A percentile compares a stretch with the other conserved stretches of the same genome.
phyloP scores from a whole-genome alignment of 331 rosid species.

The Telfairia occidentalis region DNA sequence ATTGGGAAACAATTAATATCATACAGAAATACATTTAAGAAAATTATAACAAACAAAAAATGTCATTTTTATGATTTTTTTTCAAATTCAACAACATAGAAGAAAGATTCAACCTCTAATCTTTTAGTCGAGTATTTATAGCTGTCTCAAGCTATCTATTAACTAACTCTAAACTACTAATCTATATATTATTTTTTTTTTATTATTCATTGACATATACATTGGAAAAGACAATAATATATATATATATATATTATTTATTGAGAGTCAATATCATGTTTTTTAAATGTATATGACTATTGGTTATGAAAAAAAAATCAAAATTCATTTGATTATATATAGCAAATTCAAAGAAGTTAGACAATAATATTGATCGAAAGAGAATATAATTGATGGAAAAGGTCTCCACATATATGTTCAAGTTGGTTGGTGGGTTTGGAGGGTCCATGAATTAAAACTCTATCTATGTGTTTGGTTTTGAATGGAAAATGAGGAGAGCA shows the following conservation, averaged over 20 bases:
- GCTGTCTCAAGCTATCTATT: too few relatives aligned
- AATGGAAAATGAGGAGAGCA: conserved; percentile 2
- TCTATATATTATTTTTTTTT: too few relatives aligned
- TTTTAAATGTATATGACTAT: not conserved
- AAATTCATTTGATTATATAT: not conserved
- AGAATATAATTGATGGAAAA: not conserved
- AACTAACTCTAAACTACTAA: not conserved
- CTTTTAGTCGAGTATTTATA: too few relatives aligned
- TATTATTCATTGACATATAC: not conserved
- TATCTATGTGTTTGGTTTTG: not conserved
- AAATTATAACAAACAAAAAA: not conserved
- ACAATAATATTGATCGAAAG: not conserved
- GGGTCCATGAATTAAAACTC: not conserved
- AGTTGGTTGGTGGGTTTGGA: not conserved
- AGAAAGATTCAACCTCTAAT: too few relatives aligned
- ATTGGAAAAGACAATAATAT: too few relatives aligned
- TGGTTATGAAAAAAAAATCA: not conserved
- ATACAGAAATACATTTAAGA: not conserved
- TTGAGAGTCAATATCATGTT: not conserved
- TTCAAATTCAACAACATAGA: too few relatives aligned
- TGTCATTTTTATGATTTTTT: too few relatives aligned
- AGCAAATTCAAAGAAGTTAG: not conserved
- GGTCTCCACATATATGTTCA: not conserved
- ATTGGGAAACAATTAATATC: not conserved
- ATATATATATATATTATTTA: too few relatives aligned